Conservation (phyloP, 352 stramenopile species). For the Globisporangium spiculum region DNA sequence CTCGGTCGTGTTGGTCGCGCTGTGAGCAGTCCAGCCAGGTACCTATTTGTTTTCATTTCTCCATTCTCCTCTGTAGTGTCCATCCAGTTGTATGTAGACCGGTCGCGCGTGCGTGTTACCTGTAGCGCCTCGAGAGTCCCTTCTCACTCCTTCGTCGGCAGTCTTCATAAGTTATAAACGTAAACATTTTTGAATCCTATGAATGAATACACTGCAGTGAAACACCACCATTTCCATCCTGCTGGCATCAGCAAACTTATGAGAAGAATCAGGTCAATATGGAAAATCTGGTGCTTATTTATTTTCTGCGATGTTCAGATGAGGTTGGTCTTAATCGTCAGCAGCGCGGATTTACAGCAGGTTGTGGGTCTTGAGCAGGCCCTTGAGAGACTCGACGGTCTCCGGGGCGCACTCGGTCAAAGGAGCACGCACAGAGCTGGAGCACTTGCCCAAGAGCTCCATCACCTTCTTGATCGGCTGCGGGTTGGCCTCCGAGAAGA, state of each 20-base stretch:
- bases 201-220: background rate
- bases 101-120: background rate
- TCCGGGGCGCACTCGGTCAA: conserved; percentile 69
- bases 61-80: conserved; percentile 1
- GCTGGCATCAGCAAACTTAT: background rate
- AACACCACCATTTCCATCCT: background rate
- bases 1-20: background rate
- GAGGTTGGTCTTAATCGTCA: background rate
- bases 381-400: conserved; percentile 60
- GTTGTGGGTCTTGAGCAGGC: conserved; percentile 71
- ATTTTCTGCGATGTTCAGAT: conserved; percentile 8
- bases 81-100: conserved; percentile 9
- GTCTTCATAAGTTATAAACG: conserved; percentile 20
- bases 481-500: conserved; percentile 91
- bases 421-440: conserved; percentile 64
- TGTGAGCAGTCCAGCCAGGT: background rate
- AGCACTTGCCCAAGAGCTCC: conserved; percentile 86
- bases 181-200: conserved; percentile 15
- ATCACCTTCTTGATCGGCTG: conserved; percentile 91
- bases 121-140: background rate
- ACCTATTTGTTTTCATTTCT: conserved; percentile 3
- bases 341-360: conserved; percentile 44
- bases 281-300: conserved; percentile 16
- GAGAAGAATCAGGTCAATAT: background rate
- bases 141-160: background rate